Conservation (phyloP, 2,329 filamentous ascomycete species). For the Colletotrichum graminicola region DNA sequence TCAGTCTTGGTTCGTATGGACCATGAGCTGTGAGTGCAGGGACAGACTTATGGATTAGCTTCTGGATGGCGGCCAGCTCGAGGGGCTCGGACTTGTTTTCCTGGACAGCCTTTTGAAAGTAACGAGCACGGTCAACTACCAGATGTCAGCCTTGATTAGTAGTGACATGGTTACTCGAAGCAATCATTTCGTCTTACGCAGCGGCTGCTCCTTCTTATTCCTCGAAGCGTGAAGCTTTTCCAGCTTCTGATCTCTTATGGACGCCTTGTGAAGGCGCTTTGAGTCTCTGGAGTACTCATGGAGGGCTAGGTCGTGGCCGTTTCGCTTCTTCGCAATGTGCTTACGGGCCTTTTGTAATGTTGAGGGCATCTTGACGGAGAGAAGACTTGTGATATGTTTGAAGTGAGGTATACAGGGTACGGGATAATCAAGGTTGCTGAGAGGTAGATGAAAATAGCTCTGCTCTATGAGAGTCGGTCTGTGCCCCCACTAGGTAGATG, state of each 20-base stretch:
- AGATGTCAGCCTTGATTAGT: slow-evolving; percentile 7
- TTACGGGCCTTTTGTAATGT: slow-evolving; percentile 87
- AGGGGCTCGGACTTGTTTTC: slow-evolving; percentile 65
- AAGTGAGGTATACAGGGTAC: slow-evolving; percentile 12
- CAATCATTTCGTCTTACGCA: slow-evolving; percentile 64
- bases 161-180: no score
- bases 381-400: not conserved
- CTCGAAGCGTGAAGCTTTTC: slow-evolving; percentile 77
- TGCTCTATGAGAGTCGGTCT: slow-evolving; percentile 20
- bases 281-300: slow-evolving; percentile 93
- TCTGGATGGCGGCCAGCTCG: slow-evolving; percentile 68
- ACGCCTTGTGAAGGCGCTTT: slow-evolving; percentile 81
- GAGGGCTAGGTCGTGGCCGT: slow-evolving; percentile 77
- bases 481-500: slow-evolving; percentile 34
- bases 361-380: slow-evolving; percentile 73
- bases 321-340: slow-evolving; percentile 89
- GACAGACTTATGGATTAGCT: slow-evolving; percentile 71
- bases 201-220: slow-evolving; percentile 79
- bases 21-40: not conserved
- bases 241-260: slow-evolving; percentile 84
- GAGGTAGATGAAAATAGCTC: slow-evolving; percentile 26
- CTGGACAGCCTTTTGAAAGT: slow-evolving; percentile 76
- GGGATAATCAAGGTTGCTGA: slow-evolving; percentile 6
- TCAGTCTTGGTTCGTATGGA: slow-evolving; percentile 38
- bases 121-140: slow-evolving; percentile 58